Evolutionary conservation across 305 asterid species (phyloP), one percentile per base, ranked within the genome.

Genomic region (Fraxinus angustifolia): DNA sequence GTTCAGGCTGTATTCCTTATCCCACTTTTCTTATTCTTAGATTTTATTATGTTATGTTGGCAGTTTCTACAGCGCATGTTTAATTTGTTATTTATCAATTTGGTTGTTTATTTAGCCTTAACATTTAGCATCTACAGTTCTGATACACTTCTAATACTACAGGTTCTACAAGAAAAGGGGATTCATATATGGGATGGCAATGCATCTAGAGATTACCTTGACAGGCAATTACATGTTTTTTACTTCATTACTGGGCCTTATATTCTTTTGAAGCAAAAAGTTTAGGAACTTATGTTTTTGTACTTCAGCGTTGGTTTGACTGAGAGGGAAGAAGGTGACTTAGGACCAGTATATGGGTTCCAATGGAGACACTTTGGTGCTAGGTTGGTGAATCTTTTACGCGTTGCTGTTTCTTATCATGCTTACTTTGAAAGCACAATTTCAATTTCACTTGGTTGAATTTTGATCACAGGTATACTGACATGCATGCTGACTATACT

Each of bases 311-410:
- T 91, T 76, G 97, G 92, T 36, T 84, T 95, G 86, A 82, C 74
- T 75, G 97, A 90, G 34, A 84, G 98, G 86, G 97, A 95, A 87
- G 98, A 90, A 80, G 99, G 97, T 78, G 99, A 95, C 87, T 83
- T 93, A 83, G 99, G 99, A 42, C 98, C 98, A 1, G 88, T 95
- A 62, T 95, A 95, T 38, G 98, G 99, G 40, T 95, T 95, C 84
- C 98, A 95, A 79, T 95, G 98, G 99, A 88, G 98, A 87, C 97
- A 95, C 85, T 95, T 91, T 83, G 98, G 99, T 82, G 98, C 98
- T 84, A 90, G 91, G 98, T 95, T 75, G 73, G 95, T 28, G 74
- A 28, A 68, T 19, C 31, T 21, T 60, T 60, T 60, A 8, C 8
- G 14, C 72, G 70, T 77, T 79, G 11, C 1, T 5, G 19, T 21